Conservation (phyloP, 768 basidiomycete species). For the Crepidotus variabilis region DNA sequence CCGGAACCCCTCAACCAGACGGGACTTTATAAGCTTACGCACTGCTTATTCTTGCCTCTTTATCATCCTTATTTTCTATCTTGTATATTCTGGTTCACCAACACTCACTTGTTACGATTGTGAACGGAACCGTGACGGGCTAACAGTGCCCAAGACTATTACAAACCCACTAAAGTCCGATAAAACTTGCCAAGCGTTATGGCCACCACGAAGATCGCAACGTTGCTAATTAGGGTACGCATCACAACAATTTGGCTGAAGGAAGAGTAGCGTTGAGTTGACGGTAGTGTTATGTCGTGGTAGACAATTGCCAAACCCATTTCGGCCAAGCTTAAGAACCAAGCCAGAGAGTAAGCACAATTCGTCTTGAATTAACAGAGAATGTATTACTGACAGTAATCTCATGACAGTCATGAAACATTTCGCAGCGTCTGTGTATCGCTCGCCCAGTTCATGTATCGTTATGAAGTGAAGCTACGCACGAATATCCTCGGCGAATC, state of each 20-base stretch:
- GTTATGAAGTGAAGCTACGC: conserved; percentile 65
- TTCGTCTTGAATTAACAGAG: neutral
- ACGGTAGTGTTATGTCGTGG: neutral
- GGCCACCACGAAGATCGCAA: conserved; percentile 74
- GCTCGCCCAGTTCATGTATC: conserved; percentile 76
- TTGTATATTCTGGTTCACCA: too few species aligned
- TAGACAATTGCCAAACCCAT: conserved; percentile 88
- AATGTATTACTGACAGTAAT: neutral
- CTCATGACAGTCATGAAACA: conserved; percentile 49
- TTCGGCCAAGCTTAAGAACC: conserved; percentile 59
- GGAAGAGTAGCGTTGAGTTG: neutral
- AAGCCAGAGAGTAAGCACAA: conserved; percentile 62
- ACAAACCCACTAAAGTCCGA: too few species aligned
- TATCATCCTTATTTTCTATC: too few species aligned
- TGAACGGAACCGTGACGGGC: too few species aligned
- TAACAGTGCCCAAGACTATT: too few species aligned
- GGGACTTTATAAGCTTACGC: too few species aligned
- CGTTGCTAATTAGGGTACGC: conserved; percentile 70
- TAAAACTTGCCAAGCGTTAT: conserved; percentile 26
- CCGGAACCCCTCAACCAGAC: too few species aligned
- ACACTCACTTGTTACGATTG: too few species aligned
- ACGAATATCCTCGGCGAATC: conserved; percentile 72
- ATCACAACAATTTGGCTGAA: too few species aligned
- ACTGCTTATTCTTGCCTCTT: too few species aligned
- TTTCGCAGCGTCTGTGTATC: conserved; percentile 70